A percentile compares a stretch with the other conserved stretches of the same genome.
These are phyloP conservation scores for Silene uniflora DNA, from an alignment of 148 eudicot genomes.

Conservation along the genomic window DNA sequence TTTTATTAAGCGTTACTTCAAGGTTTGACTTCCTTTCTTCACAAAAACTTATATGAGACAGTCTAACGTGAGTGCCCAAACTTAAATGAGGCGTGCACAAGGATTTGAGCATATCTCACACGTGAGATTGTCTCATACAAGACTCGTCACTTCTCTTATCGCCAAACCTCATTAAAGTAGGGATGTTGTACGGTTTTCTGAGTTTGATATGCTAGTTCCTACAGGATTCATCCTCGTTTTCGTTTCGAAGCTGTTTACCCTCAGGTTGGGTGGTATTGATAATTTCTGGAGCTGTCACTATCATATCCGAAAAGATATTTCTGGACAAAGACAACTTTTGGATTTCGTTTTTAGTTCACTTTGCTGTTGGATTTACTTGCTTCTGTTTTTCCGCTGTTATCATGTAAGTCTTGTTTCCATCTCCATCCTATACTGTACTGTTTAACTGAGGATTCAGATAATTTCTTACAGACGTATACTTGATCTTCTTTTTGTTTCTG, in stretches of 20 bases:
- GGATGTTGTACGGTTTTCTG: not conserved
- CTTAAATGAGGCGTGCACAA: not conserved
- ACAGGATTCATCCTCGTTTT: conserved; percentile 82
- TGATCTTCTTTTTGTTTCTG: conserved; percentile 7
- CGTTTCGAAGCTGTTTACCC: conserved; percentile 76
- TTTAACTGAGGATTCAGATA: not conserved
- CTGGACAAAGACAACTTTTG: conserved; percentile 68
- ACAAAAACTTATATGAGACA: not conserved
- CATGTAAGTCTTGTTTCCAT: conserved; percentile 50
- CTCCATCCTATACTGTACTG: not conserved
- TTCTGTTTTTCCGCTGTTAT: conserved; percentile 57
- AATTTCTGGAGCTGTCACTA: conserved; percentile 52
- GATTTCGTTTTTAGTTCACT: conserved; percentile 64
- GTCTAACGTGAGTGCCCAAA: not conserved
- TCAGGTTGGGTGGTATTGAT: conserved; percentile 70
- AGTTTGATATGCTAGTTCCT: conserved; percentile 9
- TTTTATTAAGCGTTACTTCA: conserved; percentile 77
- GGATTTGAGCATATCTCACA: not conserved
- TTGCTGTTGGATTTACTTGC: conserved; percentile 65
- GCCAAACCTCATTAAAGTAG: not conserved
- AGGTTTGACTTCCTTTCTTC: conserved; percentile 41
- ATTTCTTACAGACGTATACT: not conserved
- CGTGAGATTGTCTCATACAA: not conserved
- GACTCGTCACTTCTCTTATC: not conserved
- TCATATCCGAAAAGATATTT: conserved; percentile 65